A percentile compares a stretch with the other conserved stretches of the same genome.
phyloP scores from a whole-genome alignment of 2,329 filamentous ascomycete species.

The Ilyonectria robusta region DNA sequence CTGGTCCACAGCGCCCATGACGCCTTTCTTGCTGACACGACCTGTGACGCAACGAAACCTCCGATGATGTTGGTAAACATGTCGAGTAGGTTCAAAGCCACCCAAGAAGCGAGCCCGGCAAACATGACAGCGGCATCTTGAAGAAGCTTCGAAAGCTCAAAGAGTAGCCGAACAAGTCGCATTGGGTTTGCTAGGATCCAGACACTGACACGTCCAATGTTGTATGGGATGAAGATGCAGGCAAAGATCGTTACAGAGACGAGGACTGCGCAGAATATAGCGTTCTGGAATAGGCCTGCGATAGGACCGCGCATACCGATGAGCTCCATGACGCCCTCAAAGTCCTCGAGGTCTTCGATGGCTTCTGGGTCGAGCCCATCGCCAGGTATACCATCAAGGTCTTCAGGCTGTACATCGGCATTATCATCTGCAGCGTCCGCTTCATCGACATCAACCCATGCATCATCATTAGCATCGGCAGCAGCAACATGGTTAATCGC shows the following conservation, averaged over 20 bases:
- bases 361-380: slow-evolving; percentile 81
- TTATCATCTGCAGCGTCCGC: slow-evolving; percentile 43
- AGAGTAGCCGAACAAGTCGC: slow-evolving; percentile 80
- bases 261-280: slow-evolving; percentile 91
- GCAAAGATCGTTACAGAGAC: slow-evolving; percentile 88
- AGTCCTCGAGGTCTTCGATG: slow-evolving; percentile 89
- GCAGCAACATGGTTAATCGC: slow-evolving; percentile 63
- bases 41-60: slow-evolving; percentile 47
- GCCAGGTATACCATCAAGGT: slow-evolving; percentile 74
- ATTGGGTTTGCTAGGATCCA: slow-evolving; percentile 85
- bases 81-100: slow-evolving; percentile 57
- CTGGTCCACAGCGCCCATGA: slow-evolving; percentile 60
- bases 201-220: slow-evolving; percentile 88
- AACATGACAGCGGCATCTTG: slow-evolving; percentile 82
- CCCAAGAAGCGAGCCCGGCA: slow-evolving; percentile 68
- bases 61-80: slow-evolving; percentile 54
- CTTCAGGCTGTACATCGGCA: slow-evolving; percentile 57
- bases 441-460: slow-evolving; percentile 57
- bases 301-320: slow-evolving; percentile 97
- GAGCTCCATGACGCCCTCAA: slow-evolving; percentile 95
- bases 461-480: slow-evolving; percentile 54
- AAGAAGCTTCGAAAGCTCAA: slow-evolving; percentile 81
- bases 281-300: slow-evolving; percentile 91
- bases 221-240: slow-evolving; percentile 92
- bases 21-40: slow-evolving; percentile 53